These are phyloP conservation scores for Immersiella caudata DNA, from an alignment of 495 filamentous ascomycete species.

Conservation along the genomic window DNA sequence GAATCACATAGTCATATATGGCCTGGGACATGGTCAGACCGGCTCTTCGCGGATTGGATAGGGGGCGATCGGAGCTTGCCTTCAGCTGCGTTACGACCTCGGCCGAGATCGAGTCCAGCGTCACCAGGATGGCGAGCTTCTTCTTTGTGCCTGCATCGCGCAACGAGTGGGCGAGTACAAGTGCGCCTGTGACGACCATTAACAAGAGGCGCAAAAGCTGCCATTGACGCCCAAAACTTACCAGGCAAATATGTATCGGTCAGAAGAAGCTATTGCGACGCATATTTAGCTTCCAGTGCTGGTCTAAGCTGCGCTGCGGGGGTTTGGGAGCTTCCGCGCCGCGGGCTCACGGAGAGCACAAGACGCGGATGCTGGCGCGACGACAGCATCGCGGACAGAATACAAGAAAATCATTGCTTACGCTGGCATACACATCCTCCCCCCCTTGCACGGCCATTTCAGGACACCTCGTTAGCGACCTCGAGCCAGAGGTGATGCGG, in stretches of 20 bases:
- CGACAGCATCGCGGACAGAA: neutral
- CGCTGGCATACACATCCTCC: constrained; percentile 61
- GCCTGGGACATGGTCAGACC: constrained; percentile 51
- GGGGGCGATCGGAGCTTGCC: constrained; percentile 40
- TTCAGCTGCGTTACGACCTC: constrained; percentile 77
- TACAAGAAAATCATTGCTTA: constrained; percentile 35
- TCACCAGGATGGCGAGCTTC: constrained; percentile 83
- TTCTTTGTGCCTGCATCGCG: constrained; percentile 87
- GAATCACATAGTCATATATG: constrained; percentile 86
- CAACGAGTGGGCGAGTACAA: constrained; percentile 91
- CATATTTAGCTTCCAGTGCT: constrained; percentile 34
- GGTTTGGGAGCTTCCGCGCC: constrained; percentile 11
- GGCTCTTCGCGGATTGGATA: neutral
- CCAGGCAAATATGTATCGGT: constrained; percentile 91
- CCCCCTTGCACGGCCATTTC: constrained; percentile 36
- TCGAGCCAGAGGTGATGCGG: constrained; percentile 10
- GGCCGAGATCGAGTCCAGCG: constrained; percentile 69
- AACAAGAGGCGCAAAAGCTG: constrained; percentile 24
- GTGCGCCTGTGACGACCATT: constrained; percentile 64
- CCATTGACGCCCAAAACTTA: constrained; percentile 44
- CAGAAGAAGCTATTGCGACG: constrained; percentile 70
- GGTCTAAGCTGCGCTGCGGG: constrained; percentile 3
- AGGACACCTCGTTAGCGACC: constrained; percentile 24
- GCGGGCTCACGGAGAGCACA: neutral
- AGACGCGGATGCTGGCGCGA: neutral